Base-by-base conservation (phyloP, 345 rosid genomes). In the Linum usitatissimum region DNA sequence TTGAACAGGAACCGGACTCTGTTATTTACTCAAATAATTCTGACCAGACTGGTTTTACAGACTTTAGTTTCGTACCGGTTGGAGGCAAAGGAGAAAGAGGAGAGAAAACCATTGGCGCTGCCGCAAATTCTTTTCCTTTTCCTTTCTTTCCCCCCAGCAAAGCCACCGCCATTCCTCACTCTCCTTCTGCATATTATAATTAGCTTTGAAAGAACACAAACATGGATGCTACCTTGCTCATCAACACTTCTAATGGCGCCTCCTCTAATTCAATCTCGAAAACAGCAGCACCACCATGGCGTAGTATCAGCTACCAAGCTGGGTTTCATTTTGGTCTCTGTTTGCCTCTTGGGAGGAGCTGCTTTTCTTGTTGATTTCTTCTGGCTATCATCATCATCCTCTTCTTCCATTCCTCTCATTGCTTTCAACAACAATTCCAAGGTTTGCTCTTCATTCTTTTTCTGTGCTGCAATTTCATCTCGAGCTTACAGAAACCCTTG, bases 321-420 rank as follows among this genome's bases (percentile, higher is more conserved):
- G 51, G 71, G 75, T 30, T 38, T 80, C 39, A 34, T 84, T 13
- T 31, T 74, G 31, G 67, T 66, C 13, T 78, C 70, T 60, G 71
- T 67, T 0, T 65, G 68, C 30, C 75, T 87, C 64, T 34, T 85
- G 38, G 38, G 38, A 23, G 86, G 66, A 0, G 60, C 71, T 31
- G 80, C 68, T 61, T 70, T 82, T 72, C n/a, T 81, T 60, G 72
- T 64, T 18, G 76, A 80, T 66, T 60, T 73, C 55, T 19, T 78
- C 3, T 80, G 78, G 79, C 68, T 80, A 0, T 83, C 83, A 31
- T 68, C 79, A 0, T 83, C 83, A 31, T 68, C 79, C 34, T 36
- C 69, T 38, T 53, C 76, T 63, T 64, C 70, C 38, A 54, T 78
- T 9, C 76, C 72, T 62, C 49, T 78, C 36, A 18, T 76, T 49